These are phyloP conservation scores for Glonium stellatum DNA, from an alignment of 495 filamentous ascomycete genomes.

Conservation along the genomic window DNA sequence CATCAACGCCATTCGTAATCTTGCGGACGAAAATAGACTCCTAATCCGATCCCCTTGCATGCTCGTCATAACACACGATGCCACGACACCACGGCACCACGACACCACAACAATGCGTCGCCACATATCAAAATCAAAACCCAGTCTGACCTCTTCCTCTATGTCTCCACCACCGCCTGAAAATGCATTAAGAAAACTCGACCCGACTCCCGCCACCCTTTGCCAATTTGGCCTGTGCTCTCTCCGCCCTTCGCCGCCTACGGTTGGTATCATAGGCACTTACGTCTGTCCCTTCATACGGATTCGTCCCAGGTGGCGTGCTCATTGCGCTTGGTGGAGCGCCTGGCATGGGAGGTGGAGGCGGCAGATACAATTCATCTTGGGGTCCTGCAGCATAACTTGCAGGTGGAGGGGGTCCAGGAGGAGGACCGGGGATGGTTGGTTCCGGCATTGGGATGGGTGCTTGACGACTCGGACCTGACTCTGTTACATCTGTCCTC, in stretches of 20 bases:
- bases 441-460: conserved; percentile 21
- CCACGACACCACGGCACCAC: background rate
- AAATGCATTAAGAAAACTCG: conserved; percentile 30
- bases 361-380: conserved; percentile 23
- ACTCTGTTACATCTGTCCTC: conserved; percentile 21
- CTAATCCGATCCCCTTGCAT: background rate
- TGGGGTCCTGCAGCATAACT: background rate
- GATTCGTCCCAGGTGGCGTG: conserved; percentile 18
- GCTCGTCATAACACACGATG: background rate
- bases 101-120: no score
- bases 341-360: conserved; percentile 29
- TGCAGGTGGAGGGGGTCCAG: background rate
- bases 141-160: no score
- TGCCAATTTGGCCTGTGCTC: conserved; percentile 31
- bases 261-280: conserved; percentile 38
- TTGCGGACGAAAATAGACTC: background rate
- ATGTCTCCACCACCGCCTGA: background rate
- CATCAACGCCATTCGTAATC: background rate
- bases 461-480: conserved; percentile 21
- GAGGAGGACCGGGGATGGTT: conserved; percentile 15
- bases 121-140: no score
- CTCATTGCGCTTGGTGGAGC: conserved; percentile 21
- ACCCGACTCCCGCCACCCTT: conserved; percentile 28
- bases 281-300: conserved; percentile 36
- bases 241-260: conserved; percentile 35